Percentiles rank a stretch among this genome's conserved stretches.
phyloP scores from a whole-genome alignment of 2,329 filamentous ascomycete species.

The Ascomycota sp. region DNA sequence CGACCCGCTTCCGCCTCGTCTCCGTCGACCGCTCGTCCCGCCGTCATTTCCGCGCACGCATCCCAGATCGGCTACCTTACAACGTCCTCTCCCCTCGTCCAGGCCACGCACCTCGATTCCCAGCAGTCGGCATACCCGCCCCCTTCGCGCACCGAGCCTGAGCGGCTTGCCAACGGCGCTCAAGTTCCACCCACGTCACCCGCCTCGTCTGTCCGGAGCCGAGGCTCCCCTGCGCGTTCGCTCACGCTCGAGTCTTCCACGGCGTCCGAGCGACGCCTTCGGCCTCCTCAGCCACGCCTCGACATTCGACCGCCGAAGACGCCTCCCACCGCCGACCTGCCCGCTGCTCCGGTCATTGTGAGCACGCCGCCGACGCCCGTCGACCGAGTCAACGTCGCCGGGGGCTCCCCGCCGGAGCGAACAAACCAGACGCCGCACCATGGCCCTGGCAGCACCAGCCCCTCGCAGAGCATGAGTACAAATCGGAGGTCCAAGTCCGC shows the following conservation, averaged over 20 bases:
- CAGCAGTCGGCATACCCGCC: conserved; percentile 11
- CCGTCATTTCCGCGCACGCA: conserved; percentile 27
- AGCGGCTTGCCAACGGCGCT: conserved; percentile 35
- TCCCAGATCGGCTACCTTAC: conserved; percentile 47
- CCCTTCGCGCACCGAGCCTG: conserved; percentile 39
- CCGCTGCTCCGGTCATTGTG: conserved; percentile 32
- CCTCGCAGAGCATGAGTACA: conserved; percentile 49
- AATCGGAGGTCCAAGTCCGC: conserved; percentile 34
- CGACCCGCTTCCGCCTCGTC: conserved; percentile 5
- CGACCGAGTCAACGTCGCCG: conserved; percentile 13
- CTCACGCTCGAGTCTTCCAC: conserved; percentile 8
- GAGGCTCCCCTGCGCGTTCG: background rate
- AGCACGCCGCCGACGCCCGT: conserved; percentile 45
- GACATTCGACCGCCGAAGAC: background rate
- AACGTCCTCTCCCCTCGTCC: conserved; percentile 44
- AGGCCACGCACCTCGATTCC: conserved; percentile 24
- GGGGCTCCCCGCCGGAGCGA: conserved; percentile 8
- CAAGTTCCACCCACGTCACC: conserved; percentile 1
- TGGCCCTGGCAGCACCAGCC: conserved; percentile 32
- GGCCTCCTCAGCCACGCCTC: conserved; percentile 5
- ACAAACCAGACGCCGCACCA: conserved; percentile 8
- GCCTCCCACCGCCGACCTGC: conserved; percentile 1
- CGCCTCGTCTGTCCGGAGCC: background rate
- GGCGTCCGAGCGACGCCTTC: conserved; percentile 5
- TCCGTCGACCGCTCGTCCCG: conserved; percentile 9